Evolutionary conservation across 2,329 filamentous ascomycete species (phyloP), one percentile per base, ranked within the genome.

Genomic region (Exophiala sp.): DNA sequence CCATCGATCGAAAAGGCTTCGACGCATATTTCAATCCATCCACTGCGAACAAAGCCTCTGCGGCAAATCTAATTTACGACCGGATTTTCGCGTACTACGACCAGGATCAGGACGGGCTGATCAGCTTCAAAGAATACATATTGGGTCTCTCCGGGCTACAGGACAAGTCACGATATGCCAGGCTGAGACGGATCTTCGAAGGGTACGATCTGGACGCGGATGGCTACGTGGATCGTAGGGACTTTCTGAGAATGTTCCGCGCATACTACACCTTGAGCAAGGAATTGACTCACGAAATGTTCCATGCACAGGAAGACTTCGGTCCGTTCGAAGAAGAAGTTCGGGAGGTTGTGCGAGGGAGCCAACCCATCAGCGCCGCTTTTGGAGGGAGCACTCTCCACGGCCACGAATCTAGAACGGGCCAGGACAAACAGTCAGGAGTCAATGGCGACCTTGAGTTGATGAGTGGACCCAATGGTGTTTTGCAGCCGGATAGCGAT

Each of bases 21-120:
- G 90, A 96, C 68, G 85, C 88, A 44, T 95, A 91, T 63, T 84
- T 97, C 56, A 86, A 95, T 6, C 89, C 90, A 3, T 88, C 88
- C n/a, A 88, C 87, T 11, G 87, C 87, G n/a, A 82, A 84, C 54
- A 82, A 86, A 32, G 86, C 90, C 51, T 84, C 87, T 9, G 81
- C 87, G 0, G 89, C 92, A 1, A 96, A 95, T 68, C 81, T 96
- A 11, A 89, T 99, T 55, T 94, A 95, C 66, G 92, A 99, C 69
- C 87, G 94, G 62, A 94, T 96, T 82, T 99, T 97, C 72, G 84
- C 88, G 47, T 96, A 96, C 69, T 99, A 96, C 69, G 94, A 99
- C 71, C 88, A 86, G 32, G 92, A 97, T 68, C 81, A 84, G 39
- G 90, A 99, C 67, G 88, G 88, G 18, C 76, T 95, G 6, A 96